phyloP scores from a whole-genome alignment of 345 rosid species.

The Populus davidiana region DNA sequence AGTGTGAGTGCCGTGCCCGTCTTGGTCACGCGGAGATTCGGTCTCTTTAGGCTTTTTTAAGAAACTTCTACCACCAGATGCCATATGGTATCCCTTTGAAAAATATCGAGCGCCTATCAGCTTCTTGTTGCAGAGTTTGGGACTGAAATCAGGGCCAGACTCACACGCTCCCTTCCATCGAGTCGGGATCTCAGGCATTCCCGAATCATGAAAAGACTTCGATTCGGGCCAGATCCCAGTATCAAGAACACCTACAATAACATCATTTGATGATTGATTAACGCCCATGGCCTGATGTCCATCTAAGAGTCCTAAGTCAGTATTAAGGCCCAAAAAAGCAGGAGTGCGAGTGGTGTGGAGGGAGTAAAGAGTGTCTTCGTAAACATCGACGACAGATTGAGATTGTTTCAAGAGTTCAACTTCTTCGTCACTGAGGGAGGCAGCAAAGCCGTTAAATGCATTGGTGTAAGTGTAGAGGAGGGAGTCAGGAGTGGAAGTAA shows the following conservation, averaged over 20 bases:
- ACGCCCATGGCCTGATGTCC: conserved; percentile 33
- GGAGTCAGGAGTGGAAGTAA: conserved; percentile 37
- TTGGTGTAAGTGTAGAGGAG: conserved; percentile 64
- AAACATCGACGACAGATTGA: conserved; percentile 56
- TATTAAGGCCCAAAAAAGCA: conserved; percentile 63
- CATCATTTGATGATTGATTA: conserved; percentile 42
- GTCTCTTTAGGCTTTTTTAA: conserved; percentile 39
- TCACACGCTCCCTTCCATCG: conserved; percentile 78
- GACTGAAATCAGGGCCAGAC: conserved; percentile 59
- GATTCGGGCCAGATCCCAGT: conserved; percentile 95
- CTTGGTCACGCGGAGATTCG: conserved; percentile 63
- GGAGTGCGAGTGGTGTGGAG: conserved; percentile 89
- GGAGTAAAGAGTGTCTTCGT: conserved; percentile 61
- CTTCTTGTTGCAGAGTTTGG: conserved; percentile 68
- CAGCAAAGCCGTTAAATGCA: conserved; percentile 72
- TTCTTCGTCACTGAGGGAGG: conserved; percentile 51
- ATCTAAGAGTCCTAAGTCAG: conserved; percentile 35
- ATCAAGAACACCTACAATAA: conserved; percentile 76
- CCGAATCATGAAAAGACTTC: conserved; percentile 54
- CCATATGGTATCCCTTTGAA: conserved; percentile 66
- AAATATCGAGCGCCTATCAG: conserved; percentile 77
- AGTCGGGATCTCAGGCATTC: conserved; percentile 63
- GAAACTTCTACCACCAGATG: conserved; percentile 42
- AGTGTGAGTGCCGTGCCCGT: conserved; percentile 92
- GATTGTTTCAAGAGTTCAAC: conserved; percentile 49